Base-by-base conservation (phyloP, 1,284 basidiomycete genomes). In the Takashimella tepidaria region DNA sequence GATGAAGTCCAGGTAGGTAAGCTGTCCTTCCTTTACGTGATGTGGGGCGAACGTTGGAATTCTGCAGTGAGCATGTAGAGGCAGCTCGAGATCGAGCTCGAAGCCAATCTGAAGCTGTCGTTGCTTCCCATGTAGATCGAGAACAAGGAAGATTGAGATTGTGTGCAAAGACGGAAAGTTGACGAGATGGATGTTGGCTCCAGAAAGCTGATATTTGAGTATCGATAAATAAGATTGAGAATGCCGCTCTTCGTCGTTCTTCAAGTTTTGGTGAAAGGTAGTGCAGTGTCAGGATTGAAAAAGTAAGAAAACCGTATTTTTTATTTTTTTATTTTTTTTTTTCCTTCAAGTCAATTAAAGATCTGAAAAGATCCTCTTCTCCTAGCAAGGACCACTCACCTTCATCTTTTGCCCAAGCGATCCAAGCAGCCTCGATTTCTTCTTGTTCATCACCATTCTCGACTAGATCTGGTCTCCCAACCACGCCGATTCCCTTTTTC, bases 111-210 rank as follows among this genome's bases (percentile, higher is more conserved):
- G 51, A 37, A 1, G 68, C 59, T 5, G 56, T 63, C 3, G 49
- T 19, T 5, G 70, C 70, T 41, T 72, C 66, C 70, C 70, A 72
- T 51, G 67, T 61, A 1, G 51, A 41, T 27, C 57, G 51, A 5
- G 65, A 50, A 47, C 63, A 61, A 20, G 70, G 68, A 3, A 72
- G 58, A 25, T 54, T 57, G 49, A 70, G 54, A 47, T 69, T 63
- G 53, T 72, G 70, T 5, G 70, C 70, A 45, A 72, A 72, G 31
- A 72, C 67, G 1, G 65, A 67, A 10, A 72, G 57, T 55, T 70
- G 69, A 10, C 70, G 58, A 5, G 62, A 63, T 12, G 64, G 61
- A 47, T 70, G 68, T 53, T 70, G 68, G 26, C 66, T 68, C 69
- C 68, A 72, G 56, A 70, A 72, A 12, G 60, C 55, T 3, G 69